phyloP scores from a whole-genome alignment of 352 stramenopile species.

The Phytophthora sp. region DNA sequence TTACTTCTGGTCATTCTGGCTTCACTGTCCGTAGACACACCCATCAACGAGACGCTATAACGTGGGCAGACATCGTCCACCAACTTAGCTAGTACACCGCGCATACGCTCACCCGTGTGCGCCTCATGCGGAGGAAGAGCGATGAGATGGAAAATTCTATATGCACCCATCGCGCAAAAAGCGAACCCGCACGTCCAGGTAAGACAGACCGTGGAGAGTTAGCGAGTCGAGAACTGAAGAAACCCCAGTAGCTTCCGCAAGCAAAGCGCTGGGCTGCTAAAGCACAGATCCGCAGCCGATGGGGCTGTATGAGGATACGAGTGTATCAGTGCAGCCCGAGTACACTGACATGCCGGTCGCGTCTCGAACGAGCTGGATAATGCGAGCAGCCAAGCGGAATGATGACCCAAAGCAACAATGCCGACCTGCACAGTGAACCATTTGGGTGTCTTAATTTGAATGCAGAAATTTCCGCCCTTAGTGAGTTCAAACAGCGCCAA shows the following conservation, averaged over 20 bases:
- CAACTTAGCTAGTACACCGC: not conserved
- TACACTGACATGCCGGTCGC: constrained; percentile 11
- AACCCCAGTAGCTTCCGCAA: not conserved
- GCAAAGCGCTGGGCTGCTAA: not conserved
- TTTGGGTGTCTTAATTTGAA: too few relatives aligned
- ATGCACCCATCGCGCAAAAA: not conserved
- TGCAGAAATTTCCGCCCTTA: too few relatives aligned
- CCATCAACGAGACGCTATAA: too few relatives aligned
- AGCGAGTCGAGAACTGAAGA: constrained; percentile 4
- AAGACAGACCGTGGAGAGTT: constrained; percentile 4
- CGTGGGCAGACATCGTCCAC: too few relatives aligned
- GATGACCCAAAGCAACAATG: too few relatives aligned
- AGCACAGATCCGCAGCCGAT: not conserved
- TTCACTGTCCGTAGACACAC: too few relatives aligned
- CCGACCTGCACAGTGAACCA: too few relatives aligned
- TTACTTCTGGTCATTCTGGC: too few relatives aligned
- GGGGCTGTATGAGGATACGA: not conserved
- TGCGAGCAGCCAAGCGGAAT: not conserved
- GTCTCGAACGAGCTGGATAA: constrained; percentile 9
- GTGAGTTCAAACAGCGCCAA: too few relatives aligned
- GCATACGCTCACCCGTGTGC: not conserved
- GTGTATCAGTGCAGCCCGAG: not conserved
- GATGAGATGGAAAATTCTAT: constrained; percentile 2
- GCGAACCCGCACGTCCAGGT: constrained; percentile 3
- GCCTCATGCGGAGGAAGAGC: not conserved